Evolutionary conservation across 306 rosid genomes (phyloP).

Genomic region (Cicer arietinum): DNA sequence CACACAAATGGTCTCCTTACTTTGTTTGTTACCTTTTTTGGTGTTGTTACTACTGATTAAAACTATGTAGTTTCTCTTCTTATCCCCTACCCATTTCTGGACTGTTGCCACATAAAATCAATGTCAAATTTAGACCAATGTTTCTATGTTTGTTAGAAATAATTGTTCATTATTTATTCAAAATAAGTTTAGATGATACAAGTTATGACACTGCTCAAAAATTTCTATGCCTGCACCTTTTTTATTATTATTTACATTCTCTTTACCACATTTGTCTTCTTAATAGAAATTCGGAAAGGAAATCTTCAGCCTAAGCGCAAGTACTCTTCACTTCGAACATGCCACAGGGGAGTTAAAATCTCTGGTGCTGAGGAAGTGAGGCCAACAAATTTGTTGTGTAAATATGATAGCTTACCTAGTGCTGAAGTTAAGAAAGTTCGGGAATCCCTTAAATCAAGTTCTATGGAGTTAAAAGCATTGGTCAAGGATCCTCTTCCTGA

Average conservation of each 20-base stretch:
- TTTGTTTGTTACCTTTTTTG: constrained; percentile 20
- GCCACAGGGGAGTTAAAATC: constrained; percentile 59
- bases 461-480: constrained; percentile 56
- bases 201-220: constrained; percentile 4
- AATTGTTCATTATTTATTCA: constrained; percentile 17
- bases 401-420: constrained; percentile 42
- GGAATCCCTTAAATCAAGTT: constrained; percentile 74
- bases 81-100: not conserved
- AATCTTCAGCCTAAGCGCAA: constrained; percentile 47
- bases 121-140: constrained; percentile 9
- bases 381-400: constrained; percentile 4
- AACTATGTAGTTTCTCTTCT: not conserved
- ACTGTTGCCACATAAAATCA: not conserved
- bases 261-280: constrained; percentile 6
- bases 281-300: constrained; percentile 46
- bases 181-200: constrained; percentile 9
- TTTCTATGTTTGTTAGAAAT: not conserved
- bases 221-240: constrained; percentile 8
- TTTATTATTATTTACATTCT: constrained; percentile 8
- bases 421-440: constrained; percentile 55
- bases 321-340: constrained; percentile 50
- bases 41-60: constrained; percentile 4
- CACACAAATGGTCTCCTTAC: not conserved
- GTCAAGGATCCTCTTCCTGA: constrained; percentile 85
- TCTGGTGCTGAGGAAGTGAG: constrained; percentile 50